Evolutionary conservation across 140 eudicot genomes (phyloP).

Genomic region (Cichorium intybus): DNA sequence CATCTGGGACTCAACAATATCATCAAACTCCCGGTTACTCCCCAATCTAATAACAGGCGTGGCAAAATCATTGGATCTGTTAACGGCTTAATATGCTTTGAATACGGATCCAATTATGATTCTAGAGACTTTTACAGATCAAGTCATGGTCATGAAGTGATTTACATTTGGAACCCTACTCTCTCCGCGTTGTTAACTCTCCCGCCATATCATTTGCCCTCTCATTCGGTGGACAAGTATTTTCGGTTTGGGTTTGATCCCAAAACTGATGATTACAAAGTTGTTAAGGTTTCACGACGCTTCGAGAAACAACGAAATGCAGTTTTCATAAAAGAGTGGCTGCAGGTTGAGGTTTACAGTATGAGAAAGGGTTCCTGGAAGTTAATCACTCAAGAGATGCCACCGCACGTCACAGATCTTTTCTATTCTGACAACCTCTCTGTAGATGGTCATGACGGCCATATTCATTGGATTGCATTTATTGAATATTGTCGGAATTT

Average conservation of each 20-base stretch:
- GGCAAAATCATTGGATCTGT: neutral
- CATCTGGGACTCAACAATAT: neutral
- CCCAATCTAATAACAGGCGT: neutral
- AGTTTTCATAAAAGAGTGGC: neutral
- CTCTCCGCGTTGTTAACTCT: neutral
- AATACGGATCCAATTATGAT: neutral
- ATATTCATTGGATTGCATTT: neutral
- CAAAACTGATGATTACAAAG: neutral
- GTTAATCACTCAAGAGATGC: neutral
- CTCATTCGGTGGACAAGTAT: neutral
- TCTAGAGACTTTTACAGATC: neutral
- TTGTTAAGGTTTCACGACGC: neutral
- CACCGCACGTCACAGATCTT: neutral
- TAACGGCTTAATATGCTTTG: neutral
- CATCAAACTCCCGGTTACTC: neutral
- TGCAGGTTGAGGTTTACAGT: neutral
- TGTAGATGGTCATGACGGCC: neutral
- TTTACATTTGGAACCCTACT: neutral
- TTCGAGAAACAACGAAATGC: neutral
- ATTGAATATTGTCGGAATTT: neutral
- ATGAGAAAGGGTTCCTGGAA: neutral
- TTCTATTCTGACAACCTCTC: neutral
- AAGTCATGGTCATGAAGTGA: neutral
- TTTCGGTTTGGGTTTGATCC: neutral
- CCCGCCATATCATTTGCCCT: neutral